Evolutionary conservation across 2,329 filamentous ascomycete genomes (phyloP), one percentile per base, ranked within the genome.

Genomic region (Penicillium aurantiogriseum): DNA sequence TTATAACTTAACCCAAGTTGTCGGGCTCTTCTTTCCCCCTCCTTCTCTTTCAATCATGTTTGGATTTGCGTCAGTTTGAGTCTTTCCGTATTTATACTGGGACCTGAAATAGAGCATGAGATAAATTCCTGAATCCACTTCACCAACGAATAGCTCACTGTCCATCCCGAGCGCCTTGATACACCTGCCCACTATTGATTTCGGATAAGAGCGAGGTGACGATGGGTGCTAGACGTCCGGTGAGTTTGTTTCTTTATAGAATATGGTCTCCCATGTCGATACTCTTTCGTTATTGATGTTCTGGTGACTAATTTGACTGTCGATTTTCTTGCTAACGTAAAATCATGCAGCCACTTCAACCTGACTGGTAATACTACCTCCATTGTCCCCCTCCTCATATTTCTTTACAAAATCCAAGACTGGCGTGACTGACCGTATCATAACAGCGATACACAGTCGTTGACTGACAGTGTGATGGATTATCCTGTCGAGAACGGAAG

Each of bases 401-500:
- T 50, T 9, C 10, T 21, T n/a, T 42, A 19, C n/a, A 21, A 29
- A 27, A 40, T 31, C 15, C 4, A 33, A 17, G 10, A 19, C 15
- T 52, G 35, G 19, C 27, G 1, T 33, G 17, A 53, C 55, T 66
- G 53, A 66, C 43, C 9, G 23, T 31, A 42, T 38, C n/a, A 42
- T 19, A 38, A 55, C 43, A 74, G 73, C 63, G 75, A 77, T 45
- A 78, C 76, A 0, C 70, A 76, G 60, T 78, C 76, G 15, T 63
- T 79, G 56, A 77, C 75, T 46, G 70, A 68, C 48, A 77, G 74
- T 66, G 73, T 78, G 56, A 77, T 70, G 50, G 74, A 78, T 56
- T 79, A 77, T 63, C 75, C 75, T 8, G 65, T 73, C 8, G 72
- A 76, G 43, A 72, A 78, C 67, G 76, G 76, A 40, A 69, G 77